phyloP scores from a whole-genome alignment of 2,329 filamentous ascomycete genomes.

The Emmonsiellopsis sp. region DNA sequence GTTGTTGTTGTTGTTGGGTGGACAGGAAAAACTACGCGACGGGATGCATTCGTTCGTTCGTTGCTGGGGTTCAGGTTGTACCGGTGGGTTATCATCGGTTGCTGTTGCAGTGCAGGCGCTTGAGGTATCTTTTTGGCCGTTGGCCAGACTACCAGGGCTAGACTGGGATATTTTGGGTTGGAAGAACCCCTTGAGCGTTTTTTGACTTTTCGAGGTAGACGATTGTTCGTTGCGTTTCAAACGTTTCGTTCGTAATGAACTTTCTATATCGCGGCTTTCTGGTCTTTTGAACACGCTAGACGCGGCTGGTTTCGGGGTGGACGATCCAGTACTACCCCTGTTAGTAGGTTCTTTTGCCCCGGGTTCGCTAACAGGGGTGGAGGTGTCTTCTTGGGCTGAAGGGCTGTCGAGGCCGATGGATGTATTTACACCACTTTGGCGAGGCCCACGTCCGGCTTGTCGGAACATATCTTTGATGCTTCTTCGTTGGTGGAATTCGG shows the following conservation, averaged over 20 bases:
- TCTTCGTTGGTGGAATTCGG: conserved; percentile 75
- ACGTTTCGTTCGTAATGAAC: conserved; percentile 38
- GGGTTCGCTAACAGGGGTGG: not conserved
- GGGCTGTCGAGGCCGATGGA: not conserved
- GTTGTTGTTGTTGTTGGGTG: too few relatives aligned
- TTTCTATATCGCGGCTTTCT: conserved; percentile 19
- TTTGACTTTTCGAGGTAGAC: conserved; percentile 42
- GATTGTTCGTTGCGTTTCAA: conserved; percentile 30
- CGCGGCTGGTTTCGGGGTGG: not conserved
- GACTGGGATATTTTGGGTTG: conserved; percentile 44
- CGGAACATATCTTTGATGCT: conserved; percentile 89
- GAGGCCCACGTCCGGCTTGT: not conserved
- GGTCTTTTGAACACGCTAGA: conserved; percentile 28
- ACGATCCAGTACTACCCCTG: not conserved
- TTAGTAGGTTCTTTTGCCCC: not conserved
- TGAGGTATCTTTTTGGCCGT: not conserved
- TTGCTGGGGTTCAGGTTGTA: too few relatives aligned
- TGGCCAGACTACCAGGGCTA: not conserved
- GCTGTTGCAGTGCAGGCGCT: not conserved
- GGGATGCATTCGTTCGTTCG: too few relatives aligned
- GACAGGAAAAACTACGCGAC: too few relatives aligned
- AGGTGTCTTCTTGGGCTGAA: not conserved
- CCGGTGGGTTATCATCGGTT: not conserved
- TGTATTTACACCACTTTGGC: not conserved
- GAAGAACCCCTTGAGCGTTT: conserved; percentile 72